phyloP scores from a whole-genome alignment of 1,284 basidiomycete genomes.

The Melampsora larici-populina region DNA sequence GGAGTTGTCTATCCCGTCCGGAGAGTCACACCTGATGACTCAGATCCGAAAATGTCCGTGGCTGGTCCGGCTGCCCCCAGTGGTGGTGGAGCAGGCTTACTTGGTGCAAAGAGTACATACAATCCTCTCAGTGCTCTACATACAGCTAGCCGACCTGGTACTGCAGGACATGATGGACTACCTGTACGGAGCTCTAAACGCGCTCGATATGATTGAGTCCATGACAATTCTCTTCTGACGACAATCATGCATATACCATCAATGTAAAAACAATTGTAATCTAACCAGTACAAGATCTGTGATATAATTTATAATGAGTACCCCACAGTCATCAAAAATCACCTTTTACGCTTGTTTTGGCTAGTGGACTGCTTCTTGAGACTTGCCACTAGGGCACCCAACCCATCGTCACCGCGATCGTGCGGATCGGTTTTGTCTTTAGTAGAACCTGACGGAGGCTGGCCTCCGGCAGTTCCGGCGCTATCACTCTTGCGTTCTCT shows the following conservation, averaged over 20 bases:
- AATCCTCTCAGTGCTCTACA: background rate
- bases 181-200: slow-evolving; percentile 14
- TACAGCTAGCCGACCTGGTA: slow-evolving; percentile 10
- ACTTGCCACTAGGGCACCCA: background rate
- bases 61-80: slow-evolving; percentile 16
- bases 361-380: background rate
- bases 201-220: slow-evolving; percentile 24
- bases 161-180: slow-evolving; percentile 8
- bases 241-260: background rate
- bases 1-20: slow-evolving; percentile 20
- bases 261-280: background rate
- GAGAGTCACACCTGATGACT: slow-evolving; percentile 29
- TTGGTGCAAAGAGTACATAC: background rate
- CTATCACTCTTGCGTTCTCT: background rate
- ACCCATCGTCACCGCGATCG: background rate
- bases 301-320: too few relatives aligned
- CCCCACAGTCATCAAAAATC: background rate
- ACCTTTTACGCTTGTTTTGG: slow-evolving; percentile 1
- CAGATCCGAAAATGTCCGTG: slow-evolving; percentile 13
- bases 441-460: background rate
- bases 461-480: background rate
- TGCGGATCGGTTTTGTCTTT: background rate
- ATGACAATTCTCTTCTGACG: background rate
- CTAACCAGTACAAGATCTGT: background rate
- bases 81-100: slow-evolving; percentile 9